These are phyloP conservation scores for Lumnitzera littorea DNA, from an alignment of 345 rosid genomes.

Conservation along the genomic window DNA sequence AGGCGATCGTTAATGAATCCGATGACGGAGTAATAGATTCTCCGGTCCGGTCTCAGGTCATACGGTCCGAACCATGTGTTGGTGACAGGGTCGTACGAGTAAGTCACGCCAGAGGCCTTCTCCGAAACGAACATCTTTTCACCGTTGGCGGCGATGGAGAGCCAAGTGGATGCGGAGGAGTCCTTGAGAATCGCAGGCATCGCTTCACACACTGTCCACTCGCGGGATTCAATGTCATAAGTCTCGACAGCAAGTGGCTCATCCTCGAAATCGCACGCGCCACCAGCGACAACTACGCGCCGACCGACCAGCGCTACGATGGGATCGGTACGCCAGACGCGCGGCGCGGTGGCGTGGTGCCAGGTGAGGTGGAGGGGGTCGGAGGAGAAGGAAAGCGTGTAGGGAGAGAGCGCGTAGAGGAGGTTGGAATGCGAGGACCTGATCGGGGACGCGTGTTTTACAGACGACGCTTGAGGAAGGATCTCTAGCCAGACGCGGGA, in stretches of 20 bases:
- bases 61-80: conserved; percentile 49
- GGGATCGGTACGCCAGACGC: conserved; percentile 69
- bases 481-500: conserved; percentile 51
- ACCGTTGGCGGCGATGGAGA: conserved; percentile 36
- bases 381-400: conserved; percentile 50
- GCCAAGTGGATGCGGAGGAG: conserved; percentile 55
- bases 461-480: background rate
- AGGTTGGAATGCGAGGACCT: conserved; percentile 60
- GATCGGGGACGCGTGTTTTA: conserved; percentile 20
- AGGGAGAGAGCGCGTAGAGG: conserved; percentile 50
- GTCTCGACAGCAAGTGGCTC: conserved; percentile 63
- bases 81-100: conserved; percentile 38
- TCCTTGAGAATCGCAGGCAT: conserved; percentile 47
- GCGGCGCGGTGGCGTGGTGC: conserved; percentile 50
- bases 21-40: conserved; percentile 22
- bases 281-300: conserved; percentile 52
- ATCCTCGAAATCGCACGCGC: conserved; percentile 58
- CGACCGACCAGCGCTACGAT: conserved; percentile 47
- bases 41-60: conserved; percentile 25
- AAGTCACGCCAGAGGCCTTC: conserved; percentile 36
- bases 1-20: conserved; percentile 27
- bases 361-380: conserved; percentile 63
- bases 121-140: conserved; percentile 47
- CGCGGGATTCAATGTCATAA: conserved; percentile 24
- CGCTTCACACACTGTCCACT: conserved; percentile 50